phyloP scores from a whole-genome alignment of 164 flowering plant genomes.

The Kingdonia uniflora region DNA sequence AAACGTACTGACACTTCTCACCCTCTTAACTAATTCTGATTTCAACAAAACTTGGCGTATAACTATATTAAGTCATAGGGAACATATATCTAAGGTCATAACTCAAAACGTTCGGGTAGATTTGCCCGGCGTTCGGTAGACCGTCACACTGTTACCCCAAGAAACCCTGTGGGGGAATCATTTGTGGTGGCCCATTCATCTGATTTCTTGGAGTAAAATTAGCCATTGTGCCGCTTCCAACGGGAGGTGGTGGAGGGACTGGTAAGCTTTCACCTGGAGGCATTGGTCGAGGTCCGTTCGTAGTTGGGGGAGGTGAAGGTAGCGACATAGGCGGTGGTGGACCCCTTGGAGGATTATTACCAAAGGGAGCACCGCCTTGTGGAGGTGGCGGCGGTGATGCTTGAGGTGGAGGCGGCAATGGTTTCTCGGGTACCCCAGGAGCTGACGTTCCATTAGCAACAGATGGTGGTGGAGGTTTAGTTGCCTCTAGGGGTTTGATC shows the following conservation, averaged over 20 bases:
- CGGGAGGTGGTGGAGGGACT: conserved; percentile 77
- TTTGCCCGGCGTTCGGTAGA: no score
- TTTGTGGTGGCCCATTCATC: conserved; percentile 38
- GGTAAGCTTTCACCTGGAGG: conserved; percentile 73
- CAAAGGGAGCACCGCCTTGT: conserved; percentile 31
- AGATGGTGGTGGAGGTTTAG: conserved; percentile 48
- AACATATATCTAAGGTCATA: no score
- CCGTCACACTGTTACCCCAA: conserved; percentile 36
- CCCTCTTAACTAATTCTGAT: no score
- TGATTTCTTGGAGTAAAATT: conserved; percentile 62
- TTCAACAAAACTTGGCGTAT: no score
- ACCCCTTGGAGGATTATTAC: conserved; percentile 40
- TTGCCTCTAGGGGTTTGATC: conserved; percentile 72
- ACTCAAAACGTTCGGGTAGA: no score
- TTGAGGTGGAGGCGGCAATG: conserved; percentile 59
- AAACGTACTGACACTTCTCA: no score
- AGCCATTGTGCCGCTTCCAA: conserved; percentile 63
- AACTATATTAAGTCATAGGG: no score
- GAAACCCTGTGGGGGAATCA: conserved; percentile 69
- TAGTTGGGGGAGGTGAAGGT: conserved; percentile 63
- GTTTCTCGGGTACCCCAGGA: conserved; percentile 58
- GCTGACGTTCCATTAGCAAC: conserved; percentile 53
- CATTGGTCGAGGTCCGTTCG: conserved; percentile 86
- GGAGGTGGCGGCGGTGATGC: conserved; percentile 55
- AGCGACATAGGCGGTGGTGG: conserved; percentile 55